Evolutionary conservation across 495 filamentous ascomycete species (phyloP).

Genomic region (Eremomyces bilateralis): DNA sequence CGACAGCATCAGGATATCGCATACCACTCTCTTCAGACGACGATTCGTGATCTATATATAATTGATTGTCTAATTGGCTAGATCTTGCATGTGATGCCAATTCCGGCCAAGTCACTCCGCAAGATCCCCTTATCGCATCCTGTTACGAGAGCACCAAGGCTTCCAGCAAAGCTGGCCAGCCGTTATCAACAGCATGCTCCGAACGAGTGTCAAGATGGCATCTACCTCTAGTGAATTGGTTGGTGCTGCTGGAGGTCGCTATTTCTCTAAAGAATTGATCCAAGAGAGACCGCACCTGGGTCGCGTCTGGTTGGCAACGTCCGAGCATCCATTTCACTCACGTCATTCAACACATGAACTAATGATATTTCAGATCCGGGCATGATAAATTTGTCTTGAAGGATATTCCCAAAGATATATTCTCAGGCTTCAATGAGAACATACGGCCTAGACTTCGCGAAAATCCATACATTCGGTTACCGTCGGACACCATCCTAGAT

Average conservation of each 20-base stretch:
- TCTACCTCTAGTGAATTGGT: constrained; percentile 8
- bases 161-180: too few relatives aligned
- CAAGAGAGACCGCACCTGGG: constrained; percentile 13
- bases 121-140: too few relatives aligned
- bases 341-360: not conserved
- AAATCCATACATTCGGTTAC: constrained; percentile 6
- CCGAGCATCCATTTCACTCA: constrained; percentile 2
- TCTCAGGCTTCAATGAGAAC: constrained; percentile 8
- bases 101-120: too few relatives aligned
- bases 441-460: constrained; percentile 4
- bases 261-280: constrained; percentile 11
- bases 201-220: constrained; percentile 5
- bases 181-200: not conserved
- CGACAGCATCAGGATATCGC: too few relatives aligned
- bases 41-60: too few relatives aligned
- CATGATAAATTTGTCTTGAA: constrained; percentile 15
- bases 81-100: too few relatives aligned
- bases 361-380: constrained; percentile 10
- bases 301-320: constrained; percentile 16
- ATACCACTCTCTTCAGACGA: too few relatives aligned
- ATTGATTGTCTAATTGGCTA: too few relatives aligned
- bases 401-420: constrained; percentile 14
- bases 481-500: constrained; percentile 5
- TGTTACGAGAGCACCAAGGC: too few relatives aligned
- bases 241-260: constrained; percentile 10